These are phyloP conservation scores for Gigaspora rosea DNA, from an alignment of 192 early-diverging fungal species.

Conservation along the genomic window DNA sequence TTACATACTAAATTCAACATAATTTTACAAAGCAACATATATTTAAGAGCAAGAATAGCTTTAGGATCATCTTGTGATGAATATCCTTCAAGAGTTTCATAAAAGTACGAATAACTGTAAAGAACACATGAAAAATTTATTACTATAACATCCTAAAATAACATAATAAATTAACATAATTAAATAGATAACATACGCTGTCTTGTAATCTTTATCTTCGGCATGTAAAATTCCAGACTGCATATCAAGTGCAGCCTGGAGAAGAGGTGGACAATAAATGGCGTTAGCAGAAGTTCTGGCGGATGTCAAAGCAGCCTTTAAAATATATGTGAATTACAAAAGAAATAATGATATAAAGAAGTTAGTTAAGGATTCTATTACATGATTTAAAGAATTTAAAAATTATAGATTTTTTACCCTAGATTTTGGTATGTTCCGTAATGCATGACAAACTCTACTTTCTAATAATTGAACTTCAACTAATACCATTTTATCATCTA, in stretches of 20 bases:
- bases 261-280: conserved; percentile 95
- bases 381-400: conserved; percentile 1
- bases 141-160: neutral
- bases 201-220: conserved; percentile 99
- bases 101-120: conserved; percentile 86
- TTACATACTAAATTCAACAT: conserved; percentile 89
- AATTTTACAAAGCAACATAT: conserved; percentile 99
- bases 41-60: conserved; percentile 91
- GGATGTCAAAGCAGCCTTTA: conserved; percentile 88
- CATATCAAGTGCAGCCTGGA: conserved; percentile 96
- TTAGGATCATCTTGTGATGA: conserved; percentile 84
- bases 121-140: neutral
- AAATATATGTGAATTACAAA: conserved; percentile 31
- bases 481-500: conserved; percentile 98
- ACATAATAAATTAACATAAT: neutral
- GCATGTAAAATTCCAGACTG: conserved; percentile 97
- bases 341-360: conserved; percentile 8
- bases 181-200: conserved; percentile 61
- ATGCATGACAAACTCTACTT: conserved; percentile 89
- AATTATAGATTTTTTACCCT: conserved; percentile 51
- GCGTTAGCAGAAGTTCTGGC: conserved; percentile 96
- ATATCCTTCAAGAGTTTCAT: conserved; percentile 95
- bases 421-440: conserved; percentile 92
- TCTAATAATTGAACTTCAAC: conserved; percentile 97
- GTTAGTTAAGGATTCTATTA: neutral